phyloP scores from a whole-genome alignment of 2,329 filamentous ascomycete genomes.

The Eutypella sp. region DNA sequence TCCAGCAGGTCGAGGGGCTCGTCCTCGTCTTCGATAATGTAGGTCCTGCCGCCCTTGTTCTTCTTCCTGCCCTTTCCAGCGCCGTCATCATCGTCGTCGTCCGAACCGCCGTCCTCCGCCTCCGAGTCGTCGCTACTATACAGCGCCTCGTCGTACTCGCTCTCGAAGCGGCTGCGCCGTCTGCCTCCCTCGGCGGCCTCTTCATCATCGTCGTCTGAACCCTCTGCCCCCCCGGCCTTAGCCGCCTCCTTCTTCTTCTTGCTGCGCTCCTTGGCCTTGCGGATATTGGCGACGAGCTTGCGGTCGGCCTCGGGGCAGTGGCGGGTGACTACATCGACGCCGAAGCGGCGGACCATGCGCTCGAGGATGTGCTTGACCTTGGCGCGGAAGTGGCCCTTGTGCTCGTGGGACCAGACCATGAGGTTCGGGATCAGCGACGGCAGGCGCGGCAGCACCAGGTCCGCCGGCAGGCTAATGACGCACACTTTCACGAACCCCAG shows the following conservation, averaged over 20 bases:
- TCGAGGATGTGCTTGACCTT: slow-evolving; percentile 99
- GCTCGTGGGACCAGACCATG: slow-evolving; percentile 95
- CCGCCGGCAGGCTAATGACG: slow-evolving; percentile 75
- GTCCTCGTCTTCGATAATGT: slow-evolving; percentile 90
- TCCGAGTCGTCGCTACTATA: slow-evolving; percentile 73
- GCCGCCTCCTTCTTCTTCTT: slow-evolving; percentile 81
- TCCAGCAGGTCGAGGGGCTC: slow-evolving; percentile 93
- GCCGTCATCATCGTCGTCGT: too few relatives aligned
- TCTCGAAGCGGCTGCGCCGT: slow-evolving; percentile 68
- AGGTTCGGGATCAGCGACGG: slow-evolving; percentile 78
- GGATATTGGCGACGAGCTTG: slow-evolving; percentile 89
- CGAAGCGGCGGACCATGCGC: slow-evolving; percentile 87
- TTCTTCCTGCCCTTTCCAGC: slow-evolving; percentile 44
- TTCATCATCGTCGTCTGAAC: slow-evolving; percentile 50
- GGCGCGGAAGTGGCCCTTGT: slow-evolving; percentile 93
- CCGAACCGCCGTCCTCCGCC: slow-evolving; percentile 54
- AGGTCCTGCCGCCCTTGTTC: slow-evolving; percentile 61
- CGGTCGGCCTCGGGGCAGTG: slow-evolving; percentile 80
- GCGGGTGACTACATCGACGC: slow-evolving; percentile 72
- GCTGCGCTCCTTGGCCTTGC: slow-evolving; percentile 85
- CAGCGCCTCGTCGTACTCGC: slow-evolving; percentile 92
- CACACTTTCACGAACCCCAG: slow-evolving; percentile 97
- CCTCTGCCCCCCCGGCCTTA: slow-evolving; percentile 52
- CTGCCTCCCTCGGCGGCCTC: slow-evolving; percentile 45
- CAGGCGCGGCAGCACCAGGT: slow-evolving; percentile 74